phyloP scores from a whole-genome alignment of 768 basidiomycete species.

The Rhizopogon rudus region DNA sequence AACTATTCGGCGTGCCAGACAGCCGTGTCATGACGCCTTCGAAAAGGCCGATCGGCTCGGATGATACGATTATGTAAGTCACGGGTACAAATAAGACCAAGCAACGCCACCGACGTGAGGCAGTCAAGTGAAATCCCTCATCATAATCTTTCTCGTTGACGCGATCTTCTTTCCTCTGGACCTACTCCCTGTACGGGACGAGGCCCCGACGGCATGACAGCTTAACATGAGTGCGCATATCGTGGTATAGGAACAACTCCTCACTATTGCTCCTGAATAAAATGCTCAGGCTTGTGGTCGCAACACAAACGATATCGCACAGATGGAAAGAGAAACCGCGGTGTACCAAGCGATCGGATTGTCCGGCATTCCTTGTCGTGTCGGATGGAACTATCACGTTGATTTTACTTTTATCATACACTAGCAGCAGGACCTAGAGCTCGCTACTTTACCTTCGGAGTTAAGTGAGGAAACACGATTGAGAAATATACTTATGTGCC shows the following conservation, averaged over 20 bases:
- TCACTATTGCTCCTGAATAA: no score
- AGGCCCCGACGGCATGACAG: no score
- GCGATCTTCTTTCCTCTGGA: not conserved
- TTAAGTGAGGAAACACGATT: no score
- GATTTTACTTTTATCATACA: no score
- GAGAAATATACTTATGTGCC: no score
- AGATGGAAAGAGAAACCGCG: not conserved
- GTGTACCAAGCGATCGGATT: not conserved
- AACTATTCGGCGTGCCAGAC: not conserved
- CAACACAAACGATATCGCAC: not conserved
- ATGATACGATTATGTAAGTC: not conserved
- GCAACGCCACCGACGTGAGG: not conserved
- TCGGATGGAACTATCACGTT: no score
- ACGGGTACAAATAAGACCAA: no score
- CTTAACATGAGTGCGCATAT: no score
- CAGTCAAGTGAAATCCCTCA: not conserved
- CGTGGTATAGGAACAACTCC: no score
- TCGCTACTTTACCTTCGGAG: no score
- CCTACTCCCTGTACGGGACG: not conserved
- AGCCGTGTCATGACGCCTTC: constrained; percentile 2
- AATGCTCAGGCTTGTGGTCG: no score
- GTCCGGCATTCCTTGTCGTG: not conserved
- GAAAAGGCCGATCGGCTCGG: not conserved
- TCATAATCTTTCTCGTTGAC: not conserved
- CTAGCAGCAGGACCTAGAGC: no score